Evolutionary conservation across 192 early-diverging fungal species (phyloP).

Genomic region (Rhizoclosmatium sp.): DNA sequence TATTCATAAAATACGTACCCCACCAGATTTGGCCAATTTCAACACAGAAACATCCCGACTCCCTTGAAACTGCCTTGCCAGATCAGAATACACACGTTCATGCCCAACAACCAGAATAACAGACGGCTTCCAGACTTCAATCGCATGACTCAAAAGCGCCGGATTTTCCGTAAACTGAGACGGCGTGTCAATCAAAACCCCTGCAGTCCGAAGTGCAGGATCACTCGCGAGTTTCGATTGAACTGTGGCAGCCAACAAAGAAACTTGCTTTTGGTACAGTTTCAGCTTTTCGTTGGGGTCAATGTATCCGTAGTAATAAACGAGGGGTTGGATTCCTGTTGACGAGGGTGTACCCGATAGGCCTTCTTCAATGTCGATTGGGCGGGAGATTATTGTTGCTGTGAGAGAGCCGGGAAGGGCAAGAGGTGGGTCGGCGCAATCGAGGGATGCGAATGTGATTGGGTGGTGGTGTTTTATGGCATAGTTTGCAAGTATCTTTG

Average conservation of each 20-base stretch:
- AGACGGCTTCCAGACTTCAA: slow-evolving; percentile 64
- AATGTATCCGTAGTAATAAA: slow-evolving; percentile 90
- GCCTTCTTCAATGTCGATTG: slow-evolving; percentile 85
- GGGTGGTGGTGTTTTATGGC: slow-evolving; percentile 73
- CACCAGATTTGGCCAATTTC: slow-evolving; percentile 93
- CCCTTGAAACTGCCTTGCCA: slow-evolving; percentile 65
- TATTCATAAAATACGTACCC: slow-evolving; percentile 62
- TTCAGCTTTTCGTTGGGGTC: slow-evolving; percentile 78
- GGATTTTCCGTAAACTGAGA: slow-evolving; percentile 77
- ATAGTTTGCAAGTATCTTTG: slow-evolving; percentile 90
- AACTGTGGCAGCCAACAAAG: slow-evolving; percentile 69
- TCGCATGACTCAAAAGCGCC: slow-evolving; percentile 72
- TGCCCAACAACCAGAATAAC: slow-evolving; percentile 91
- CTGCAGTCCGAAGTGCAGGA: slow-evolving; percentile 67
- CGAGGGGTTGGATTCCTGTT: slow-evolving; percentile 78
- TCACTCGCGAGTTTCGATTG: slow-evolving; percentile 70
- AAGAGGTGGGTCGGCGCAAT: slow-evolving; percentile 72
- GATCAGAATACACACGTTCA: slow-evolving; percentile 90
- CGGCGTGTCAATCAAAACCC: slow-evolving; percentile 87
- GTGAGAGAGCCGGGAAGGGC: slow-evolving; percentile 87
- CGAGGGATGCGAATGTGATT: slow-evolving; percentile 87
- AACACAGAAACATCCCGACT: slow-evolving; percentile 67
- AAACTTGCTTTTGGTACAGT: slow-evolving; percentile 77
- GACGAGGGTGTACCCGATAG: slow-evolving; percentile 77
- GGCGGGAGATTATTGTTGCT: slow-evolving; percentile 75